Percentiles rank a stretch among this genome's conserved stretches.
phyloP scores from a whole-genome alignment of 1,139 yeast species.

The Scheffersomyces cryptocercus region DNA sequence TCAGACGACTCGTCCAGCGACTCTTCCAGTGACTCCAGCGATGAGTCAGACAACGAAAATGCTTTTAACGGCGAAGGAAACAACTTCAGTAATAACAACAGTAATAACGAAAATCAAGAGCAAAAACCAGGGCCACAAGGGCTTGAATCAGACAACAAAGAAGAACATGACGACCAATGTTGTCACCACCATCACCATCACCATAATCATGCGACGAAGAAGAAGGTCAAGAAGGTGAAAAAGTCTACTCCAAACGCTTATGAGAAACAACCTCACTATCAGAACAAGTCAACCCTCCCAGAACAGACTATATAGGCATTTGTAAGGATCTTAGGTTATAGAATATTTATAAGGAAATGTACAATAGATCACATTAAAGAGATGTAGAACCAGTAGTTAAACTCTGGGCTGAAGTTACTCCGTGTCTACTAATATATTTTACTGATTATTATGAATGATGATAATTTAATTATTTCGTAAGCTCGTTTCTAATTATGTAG shows the following conservation, averaged over 20 bases:
- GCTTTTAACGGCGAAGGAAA: slow-evolving; percentile 7
- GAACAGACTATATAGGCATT: neutral
- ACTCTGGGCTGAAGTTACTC: too few species aligned
- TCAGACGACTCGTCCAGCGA: slow-evolving; percentile 31
- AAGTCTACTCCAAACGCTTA: slow-evolving; percentile 62
- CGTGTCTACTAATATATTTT: too few species aligned
- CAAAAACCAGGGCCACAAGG: neutral
- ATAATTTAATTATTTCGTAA: too few species aligned
- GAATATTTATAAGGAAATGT: too few species aligned
- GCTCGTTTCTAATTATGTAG: too few species aligned
- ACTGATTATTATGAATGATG: too few species aligned
- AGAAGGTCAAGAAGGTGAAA: slow-evolving; percentile 5
- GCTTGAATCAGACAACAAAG: slow-evolving; percentile 1
- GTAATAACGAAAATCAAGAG: slow-evolving; percentile 2
- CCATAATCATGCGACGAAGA: slow-evolving; percentile 8
- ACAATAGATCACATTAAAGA: too few species aligned
- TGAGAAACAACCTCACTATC: slow-evolving; percentile 70
- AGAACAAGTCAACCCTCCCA: slow-evolving; percentile 23
- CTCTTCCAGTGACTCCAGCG: slow-evolving; percentile 41
- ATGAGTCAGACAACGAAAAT: slow-evolving; percentile 15
- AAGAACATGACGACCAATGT: too few species aligned
- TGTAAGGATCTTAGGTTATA: too few species aligned
- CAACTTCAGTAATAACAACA: slow-evolving; percentile 5
- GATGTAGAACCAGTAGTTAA: too few species aligned
- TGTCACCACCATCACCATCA: neutral